Evolutionary conservation across 2,329 filamentous ascomycete genomes (phyloP).

Genomic region (Ophiobolus disseminans): DNA sequence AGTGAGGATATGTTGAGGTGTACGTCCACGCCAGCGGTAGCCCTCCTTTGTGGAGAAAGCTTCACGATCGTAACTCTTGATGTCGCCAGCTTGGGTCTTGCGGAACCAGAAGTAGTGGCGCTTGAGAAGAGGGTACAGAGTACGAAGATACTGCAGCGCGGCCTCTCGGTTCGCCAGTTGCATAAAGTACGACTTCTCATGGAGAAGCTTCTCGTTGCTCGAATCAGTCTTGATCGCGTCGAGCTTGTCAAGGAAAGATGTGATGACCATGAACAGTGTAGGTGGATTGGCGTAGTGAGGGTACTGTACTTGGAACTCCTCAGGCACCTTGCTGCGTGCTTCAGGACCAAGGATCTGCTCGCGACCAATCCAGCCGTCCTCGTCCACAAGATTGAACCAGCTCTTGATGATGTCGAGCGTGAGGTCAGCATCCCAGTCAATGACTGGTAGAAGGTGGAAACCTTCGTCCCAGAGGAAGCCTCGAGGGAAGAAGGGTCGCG

Average conservation of each 20-base stretch:
- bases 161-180: conserved; percentile 72
- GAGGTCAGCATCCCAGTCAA: conserved; percentile 93
- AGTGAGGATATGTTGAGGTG: conserved; percentile 83
- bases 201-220: conserved; percentile 43
- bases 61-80: conserved; percentile 88
- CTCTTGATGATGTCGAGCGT: conserved; percentile 84
- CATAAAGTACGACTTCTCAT: conserved; percentile 61
- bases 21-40: conserved; percentile 94
- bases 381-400: conserved; percentile 96
- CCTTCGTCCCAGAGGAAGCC: conserved; percentile 99
- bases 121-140: conserved; percentile 84
- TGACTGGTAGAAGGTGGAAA: conserved; percentile 88
- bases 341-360: conserved; percentile 94
- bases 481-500: conserved; percentile 92
- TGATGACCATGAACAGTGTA: conserved; percentile 88
- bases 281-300: conserved; percentile 98
- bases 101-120: conserved; percentile 96
- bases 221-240: conserved; percentile 53
- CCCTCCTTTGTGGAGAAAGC: conserved; percentile 89
- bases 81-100: conserved; percentile 85
- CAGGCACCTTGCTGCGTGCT: conserved; percentile 91
- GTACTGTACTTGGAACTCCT: conserved; percentile 93
- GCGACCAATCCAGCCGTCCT: conserved; percentile 95
- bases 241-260: conserved; percentile 82
- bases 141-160: conserved; percentile 73